Evolutionary conservation across 148 eudicot genomes (phyloP), one percentile per base, ranked within the genome.

Genomic region (Spergularia marina): DNA sequence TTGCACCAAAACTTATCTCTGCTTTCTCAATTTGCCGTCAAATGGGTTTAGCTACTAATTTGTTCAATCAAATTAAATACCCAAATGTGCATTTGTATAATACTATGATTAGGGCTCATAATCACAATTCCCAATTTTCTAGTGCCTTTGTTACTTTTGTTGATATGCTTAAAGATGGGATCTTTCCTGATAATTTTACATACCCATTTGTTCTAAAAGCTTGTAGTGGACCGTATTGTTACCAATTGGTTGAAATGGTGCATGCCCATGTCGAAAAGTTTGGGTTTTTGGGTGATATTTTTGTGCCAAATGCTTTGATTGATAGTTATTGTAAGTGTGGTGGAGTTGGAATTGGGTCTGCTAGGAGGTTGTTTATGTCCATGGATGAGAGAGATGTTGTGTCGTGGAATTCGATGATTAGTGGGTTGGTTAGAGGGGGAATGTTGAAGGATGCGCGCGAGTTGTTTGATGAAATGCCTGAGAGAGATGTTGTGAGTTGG

Each of bases 391-490:
- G 81, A 65, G 98, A 94, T 81, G 65, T 83, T 78, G 97, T 94
- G 53, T 78, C 93, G 57, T 90, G 94, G 90, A 94, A 94, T 77
- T 85, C 97, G 10, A 82, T 94, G 85, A 85, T 94, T 65, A 66
- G 87, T 44, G 96, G 91, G 80, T 84, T 89, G 78, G 82, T 83
- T 58, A 89, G 74, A 79, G 84, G 60, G 25, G 93, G 89, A n/a
- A 71, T 83, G 71, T 75, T 94, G 75, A 47, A 34, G 1, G 97
- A 90, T 41, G 97, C 96, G 0, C 83, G 84, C 18, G 66, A 68
- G 1, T 16, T 91, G 92, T 94, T 94, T 17, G 98, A 90, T 79
- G 87, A 91, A 89, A 94, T 94, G 98, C 95, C 95, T 56, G 66
- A 79, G 59, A 89, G 88, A 78, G 93, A 94, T 81, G 74, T 63